Evolutionary conservation across 2,329 filamentous ascomycete genomes (phyloP), one percentile per base, ranked within the genome.

Genomic region (Aureobasidium sp.): DNA sequence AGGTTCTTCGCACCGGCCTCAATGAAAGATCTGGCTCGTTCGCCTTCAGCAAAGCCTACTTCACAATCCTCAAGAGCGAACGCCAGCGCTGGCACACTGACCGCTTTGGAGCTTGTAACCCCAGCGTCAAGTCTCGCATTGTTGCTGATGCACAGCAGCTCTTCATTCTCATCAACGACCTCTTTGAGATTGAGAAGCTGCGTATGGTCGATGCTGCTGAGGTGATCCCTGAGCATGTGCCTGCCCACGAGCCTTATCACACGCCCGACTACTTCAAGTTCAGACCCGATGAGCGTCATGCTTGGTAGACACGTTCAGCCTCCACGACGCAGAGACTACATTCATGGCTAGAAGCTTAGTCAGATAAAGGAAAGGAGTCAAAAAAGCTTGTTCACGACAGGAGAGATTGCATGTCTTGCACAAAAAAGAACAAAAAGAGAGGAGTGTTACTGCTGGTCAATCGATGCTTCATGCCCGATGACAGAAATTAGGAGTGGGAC

Each of bases 11-110:
- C 12, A 53, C 41, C 13, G 48, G 36, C 13, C 37, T 52, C n/a
- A 12, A n/a, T 12, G 39, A 46, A 13, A 26, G 10, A 27, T 20
- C 29, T 10, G 37, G 39, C 9, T 26, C 48, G 3, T 51, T 29
- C 32, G 46, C 46, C 23, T 50, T 39, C 26, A 60, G 44, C 36
- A 41, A 60, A 12, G 39, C 58, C 20, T 61, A 61, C 39, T 52
- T 61, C 9, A 13, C 13, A 3, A 46, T 61, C 20, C 48, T 61
- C n/a, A 61, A 61, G n/a, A 10, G 2, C 15, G 58, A 61, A 37
- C 58, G 58, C 27, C 36, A 61, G 27, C 47, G 58, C 29, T 61
- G 58, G 58, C 58, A 61, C 27, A 61, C 58, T 13, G 58, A 61
- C n/a, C 58, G 58, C 48, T 61, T 53, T 20, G 48, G 58, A 17